phyloP scores from a whole-genome alignment of 1,139 yeast genomes.

The Geotrichum klebahnii region DNA sequence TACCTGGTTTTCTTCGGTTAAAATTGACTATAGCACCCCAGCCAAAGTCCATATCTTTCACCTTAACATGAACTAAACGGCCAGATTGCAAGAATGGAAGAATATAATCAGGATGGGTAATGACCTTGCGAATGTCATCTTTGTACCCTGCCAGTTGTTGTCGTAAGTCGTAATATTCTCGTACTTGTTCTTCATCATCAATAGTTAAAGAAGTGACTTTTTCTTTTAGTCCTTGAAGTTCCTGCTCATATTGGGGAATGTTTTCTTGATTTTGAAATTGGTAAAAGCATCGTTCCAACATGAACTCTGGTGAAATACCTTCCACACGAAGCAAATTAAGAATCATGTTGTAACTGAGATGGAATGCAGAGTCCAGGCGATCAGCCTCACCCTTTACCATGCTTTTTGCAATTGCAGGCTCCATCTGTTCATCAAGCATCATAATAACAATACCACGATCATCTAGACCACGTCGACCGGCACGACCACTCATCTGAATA shows the following conservation, averaged over 20 bases:
- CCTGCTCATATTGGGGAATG: constrained; percentile 75
- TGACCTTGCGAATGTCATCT: constrained; percentile 73
- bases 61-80: constrained; percentile 66
- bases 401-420: constrained; percentile 97
- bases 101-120: constrained; percentile 89
- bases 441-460: constrained; percentile 97
- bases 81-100: constrained; percentile 86
- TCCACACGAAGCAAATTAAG: constrained; percentile 93
- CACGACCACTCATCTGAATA: constrained; percentile 99
- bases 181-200: constrained; percentile 69
- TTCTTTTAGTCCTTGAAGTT: constrained; percentile 51
- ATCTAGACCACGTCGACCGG: constrained; percentile 99
- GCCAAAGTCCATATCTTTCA: constrained; percentile 63
- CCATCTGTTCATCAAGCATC: constrained; percentile 99
- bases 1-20: constrained; percentile 52
- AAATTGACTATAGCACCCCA: constrained; percentile 90
- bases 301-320: constrained; percentile 95
- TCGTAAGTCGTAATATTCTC: constrained; percentile 77
- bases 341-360: constrained; percentile 94
- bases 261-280: constrained; percentile 93
- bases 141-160: constrained; percentile 66
- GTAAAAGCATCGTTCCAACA: constrained; percentile 89
- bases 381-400: constrained; percentile 99
- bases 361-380: constrained; percentile 92
- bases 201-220: constrained; percentile 50